Evolutionary conservation across 2,329 filamentous ascomycete species (phyloP).

Genomic region (Coniochaeta sp.): DNA sequence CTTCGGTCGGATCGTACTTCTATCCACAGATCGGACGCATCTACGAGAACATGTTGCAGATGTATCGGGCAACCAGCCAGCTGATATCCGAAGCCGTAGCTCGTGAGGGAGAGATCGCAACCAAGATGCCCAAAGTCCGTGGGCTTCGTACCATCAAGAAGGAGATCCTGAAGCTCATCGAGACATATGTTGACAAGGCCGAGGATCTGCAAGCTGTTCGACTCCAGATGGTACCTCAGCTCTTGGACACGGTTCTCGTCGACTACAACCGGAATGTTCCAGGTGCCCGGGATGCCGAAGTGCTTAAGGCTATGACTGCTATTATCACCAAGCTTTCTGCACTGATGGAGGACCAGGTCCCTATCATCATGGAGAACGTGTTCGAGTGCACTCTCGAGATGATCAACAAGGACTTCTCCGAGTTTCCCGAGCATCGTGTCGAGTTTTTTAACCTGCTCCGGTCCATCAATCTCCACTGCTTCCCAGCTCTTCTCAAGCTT

Average conservation of each 20-base stretch:
- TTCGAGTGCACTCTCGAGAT: constrained; percentile 98
- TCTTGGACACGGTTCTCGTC: constrained; percentile 86
- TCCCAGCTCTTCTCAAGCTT: constrained; percentile 86
- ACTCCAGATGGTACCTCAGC: constrained; percentile 87
- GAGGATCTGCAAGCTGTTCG: constrained; percentile 93
- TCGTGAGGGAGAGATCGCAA: constrained; percentile 85
- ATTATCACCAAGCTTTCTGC: constrained; percentile 94
- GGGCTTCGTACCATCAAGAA: constrained; percentile 98
- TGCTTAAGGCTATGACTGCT: constrained; percentile 94
- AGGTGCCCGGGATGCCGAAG: constrained; percentile 91
- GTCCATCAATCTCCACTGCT: constrained; percentile 95
- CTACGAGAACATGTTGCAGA: constrained; percentile 97
- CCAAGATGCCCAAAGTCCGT: constrained; percentile 94
- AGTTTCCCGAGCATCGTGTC: constrained; percentile 97
- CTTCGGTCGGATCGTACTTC: constrained; percentile 93
- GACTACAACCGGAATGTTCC: constrained; percentile 98
- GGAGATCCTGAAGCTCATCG: constrained; percentile 96
- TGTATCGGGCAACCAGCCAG: constrained; percentile 96
- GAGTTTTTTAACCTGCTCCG: constrained; percentile 97
- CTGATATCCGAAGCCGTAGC: constrained; percentile 91
- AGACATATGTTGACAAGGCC: constrained; percentile 96
- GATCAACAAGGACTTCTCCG: constrained; percentile 99
- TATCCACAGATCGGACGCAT: constrained; percentile 97
- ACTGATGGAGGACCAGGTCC: constrained; percentile 97
- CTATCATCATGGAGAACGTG: constrained; percentile 95